Evolutionary conservation across 345 rosid genomes (phyloP), one percentile per base, ranked within the genome.

Genomic region (Turnera subulata): DNA sequence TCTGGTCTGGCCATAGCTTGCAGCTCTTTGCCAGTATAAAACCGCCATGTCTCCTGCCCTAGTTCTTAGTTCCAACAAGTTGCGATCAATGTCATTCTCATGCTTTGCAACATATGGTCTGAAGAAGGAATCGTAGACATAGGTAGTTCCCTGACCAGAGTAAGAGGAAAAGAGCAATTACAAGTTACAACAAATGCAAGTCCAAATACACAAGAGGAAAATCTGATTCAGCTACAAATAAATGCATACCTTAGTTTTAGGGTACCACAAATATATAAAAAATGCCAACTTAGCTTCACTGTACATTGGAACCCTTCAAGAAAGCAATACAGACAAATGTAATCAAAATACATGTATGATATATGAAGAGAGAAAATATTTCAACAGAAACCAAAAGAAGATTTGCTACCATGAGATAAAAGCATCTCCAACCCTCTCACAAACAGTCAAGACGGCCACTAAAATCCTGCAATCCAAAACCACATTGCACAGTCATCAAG

Each of bases 201-300:
- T 21, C 29, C 22, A 39, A n/a, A 53, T 1, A 50, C 26, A 42
- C 14, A 10, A 35, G 26, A n/a, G 16, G 3, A 39, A 13, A 16
- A 0, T 47, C 48, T 33, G 11, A 17, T 53, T 20, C 45, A 18
- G 45, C 57, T 19, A 47, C 43, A n/a, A 2, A 40, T 14, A 54
- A 17, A 13, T 22, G 20, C 61, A 5, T 65, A 93, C 99, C 94
- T 60, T 76, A 3, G 91, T 82, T 72, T 85, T 87, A 0, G 97
- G 96, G 62, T 81, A 81, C 99, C 99, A 90, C 45, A 93, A 71
- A 76, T 85, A 90, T 65, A 93, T 73, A 46, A 84, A 70, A 24
- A 90, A 75, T 23, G 85, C 81, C 53, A 93, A 78, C 79, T 93
- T 93, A 69, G 82, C 59, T 66, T 89, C 96, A 14, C 87, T 82